Percentiles rank a stretch among this genome's conserved stretches.
Evolutionary conservation across 345 rosid genomes (phyloP).

Genomic region (Clarkia xantiana): DNA sequence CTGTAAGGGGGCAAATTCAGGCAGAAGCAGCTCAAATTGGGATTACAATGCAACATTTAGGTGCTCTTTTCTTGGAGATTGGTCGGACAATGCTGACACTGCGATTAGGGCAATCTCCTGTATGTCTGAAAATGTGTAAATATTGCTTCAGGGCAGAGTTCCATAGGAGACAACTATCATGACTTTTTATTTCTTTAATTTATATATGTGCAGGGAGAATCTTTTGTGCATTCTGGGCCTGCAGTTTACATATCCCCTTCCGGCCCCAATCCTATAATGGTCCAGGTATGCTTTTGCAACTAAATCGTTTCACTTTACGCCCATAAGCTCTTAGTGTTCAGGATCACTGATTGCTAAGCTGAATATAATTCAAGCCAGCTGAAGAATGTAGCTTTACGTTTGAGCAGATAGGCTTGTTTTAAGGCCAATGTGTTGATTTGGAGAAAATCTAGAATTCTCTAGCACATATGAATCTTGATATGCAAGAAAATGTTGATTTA

Average conservation of each 20-base stretch:
- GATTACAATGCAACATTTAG: slow-evolving; percentile 71
- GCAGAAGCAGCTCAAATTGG: slow-evolving; percentile 58
- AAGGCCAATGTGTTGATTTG: no score
- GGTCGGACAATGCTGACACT: slow-evolving; percentile 71
- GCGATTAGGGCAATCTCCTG: slow-evolving; percentile 75
- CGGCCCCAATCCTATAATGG: slow-evolving; percentile 96
- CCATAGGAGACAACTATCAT: not conserved
- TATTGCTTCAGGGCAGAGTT: not conserved
- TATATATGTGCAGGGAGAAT: slow-evolving; percentile 32
- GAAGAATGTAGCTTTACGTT: no score
- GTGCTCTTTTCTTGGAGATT: slow-evolving; percentile 85
- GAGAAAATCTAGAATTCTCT: no score
- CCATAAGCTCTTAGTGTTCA: no score
- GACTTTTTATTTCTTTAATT: not conserved
- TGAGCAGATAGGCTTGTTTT: no score
- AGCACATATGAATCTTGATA: no score
- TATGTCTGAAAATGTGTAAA: slow-evolving; percentile 13
- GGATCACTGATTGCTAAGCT: no score
- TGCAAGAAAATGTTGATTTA: no score
- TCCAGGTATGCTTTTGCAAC: slow-evolving; percentile 42
- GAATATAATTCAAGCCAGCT: no score
- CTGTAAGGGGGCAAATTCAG: slow-evolving; percentile 57
- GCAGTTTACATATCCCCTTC: slow-evolving; percentile 80
- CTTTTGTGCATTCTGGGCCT: slow-evolving; percentile 75
- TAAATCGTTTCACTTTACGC: not conserved